Conservation (phyloP, 495 filamentous ascomycete species). For the Penicillium egyptiacum region DNA sequence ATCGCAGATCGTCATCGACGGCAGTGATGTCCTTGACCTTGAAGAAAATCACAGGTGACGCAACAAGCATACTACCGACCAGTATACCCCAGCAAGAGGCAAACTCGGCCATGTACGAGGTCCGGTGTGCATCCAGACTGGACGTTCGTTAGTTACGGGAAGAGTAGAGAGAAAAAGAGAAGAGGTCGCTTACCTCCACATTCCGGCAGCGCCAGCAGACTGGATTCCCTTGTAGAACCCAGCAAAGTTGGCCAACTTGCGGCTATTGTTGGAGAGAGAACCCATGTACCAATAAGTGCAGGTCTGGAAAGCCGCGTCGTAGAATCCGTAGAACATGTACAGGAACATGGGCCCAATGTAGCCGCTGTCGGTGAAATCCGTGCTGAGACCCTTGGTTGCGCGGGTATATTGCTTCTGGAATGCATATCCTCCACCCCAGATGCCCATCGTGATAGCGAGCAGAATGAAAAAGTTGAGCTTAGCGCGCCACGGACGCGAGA, state of each 20-base stretch:
- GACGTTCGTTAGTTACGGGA: conserved; percentile 7
- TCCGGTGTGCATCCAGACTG: conserved; percentile 61
- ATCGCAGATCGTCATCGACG: conserved; percentile 76
- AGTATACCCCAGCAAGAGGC: conserved; percentile 70
- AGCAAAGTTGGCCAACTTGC: conserved; percentile 88
- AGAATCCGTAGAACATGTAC: conserved; percentile 93
- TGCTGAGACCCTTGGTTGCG: conserved; percentile 42
- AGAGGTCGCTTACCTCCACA: conserved; percentile 59
- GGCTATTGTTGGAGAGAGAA: conserved; percentile 83
- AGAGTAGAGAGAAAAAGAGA: background rate
- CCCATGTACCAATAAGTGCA: conserved; percentile 95
- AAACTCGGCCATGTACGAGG: conserved; percentile 65
- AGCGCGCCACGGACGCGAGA: conserved; percentile 73
- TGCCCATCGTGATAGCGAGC: conserved; percentile 70
- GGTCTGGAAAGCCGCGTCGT: conserved; percentile 84
- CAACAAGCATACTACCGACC: conserved; percentile 67
- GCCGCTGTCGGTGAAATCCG: conserved; percentile 64
- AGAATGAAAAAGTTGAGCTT: conserved; percentile 66
- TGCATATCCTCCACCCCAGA: conserved; percentile 87
- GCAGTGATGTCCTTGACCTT: conserved; percentile 72
- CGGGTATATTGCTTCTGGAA: conserved; percentile 69
- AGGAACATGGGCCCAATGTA: conserved; percentile 86
- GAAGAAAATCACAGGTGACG: conserved; percentile 75
- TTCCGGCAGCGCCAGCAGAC: conserved; percentile 86
- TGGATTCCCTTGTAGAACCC: conserved; percentile 98